These are phyloP conservation scores for Chaetomium olivaceum DNA, from an alignment of 2,329 filamentous ascomycete genomes.

Conservation along the genomic window DNA sequence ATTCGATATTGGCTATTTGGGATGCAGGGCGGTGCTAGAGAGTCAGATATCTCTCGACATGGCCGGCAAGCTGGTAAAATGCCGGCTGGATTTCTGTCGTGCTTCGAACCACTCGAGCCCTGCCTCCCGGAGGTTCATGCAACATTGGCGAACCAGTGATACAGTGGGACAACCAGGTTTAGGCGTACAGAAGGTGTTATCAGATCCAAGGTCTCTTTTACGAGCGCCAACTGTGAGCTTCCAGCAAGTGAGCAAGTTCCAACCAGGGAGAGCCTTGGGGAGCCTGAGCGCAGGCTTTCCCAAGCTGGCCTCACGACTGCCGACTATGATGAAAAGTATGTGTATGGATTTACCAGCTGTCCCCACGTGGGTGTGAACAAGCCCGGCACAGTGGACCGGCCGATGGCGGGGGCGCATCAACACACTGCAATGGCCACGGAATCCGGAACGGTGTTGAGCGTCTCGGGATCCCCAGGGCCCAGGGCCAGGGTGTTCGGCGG, in stretches of 20 bases:
- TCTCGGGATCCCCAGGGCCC: constrained; percentile 21
- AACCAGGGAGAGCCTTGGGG: neutral
- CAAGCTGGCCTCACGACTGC: neutral
- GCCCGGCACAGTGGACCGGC: constrained; percentile 30
- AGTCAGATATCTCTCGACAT: constrained; percentile 22
- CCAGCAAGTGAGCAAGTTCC: neutral
- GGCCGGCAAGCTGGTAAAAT: constrained; percentile 31
- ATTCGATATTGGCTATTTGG: constrained; percentile 33
- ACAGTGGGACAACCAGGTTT: neutral
- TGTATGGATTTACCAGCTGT: neutral
- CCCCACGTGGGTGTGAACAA: constrained; percentile 21
- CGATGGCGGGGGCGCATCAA: constrained; percentile 20
- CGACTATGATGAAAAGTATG: neutral
- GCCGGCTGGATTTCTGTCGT: constrained; percentile 29
- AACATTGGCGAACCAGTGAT: neutral
- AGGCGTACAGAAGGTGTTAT: neutral
- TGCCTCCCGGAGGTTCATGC: constrained; percentile 3
- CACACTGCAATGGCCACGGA: constrained; percentile 13
- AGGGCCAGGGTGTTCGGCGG: constrained; percentile 19
- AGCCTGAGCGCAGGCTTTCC: neutral
- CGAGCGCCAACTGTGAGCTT: neutral
- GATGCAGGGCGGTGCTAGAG: constrained; percentile 22
- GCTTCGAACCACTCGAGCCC: constrained; percentile 18
- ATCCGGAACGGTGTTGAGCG: constrained; percentile 15
- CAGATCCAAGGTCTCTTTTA: neutral